Evolutionary conservation across 2,329 filamentous ascomycete genomes (phyloP).

Genomic region (Ceratocystis lukuohia): DNA sequence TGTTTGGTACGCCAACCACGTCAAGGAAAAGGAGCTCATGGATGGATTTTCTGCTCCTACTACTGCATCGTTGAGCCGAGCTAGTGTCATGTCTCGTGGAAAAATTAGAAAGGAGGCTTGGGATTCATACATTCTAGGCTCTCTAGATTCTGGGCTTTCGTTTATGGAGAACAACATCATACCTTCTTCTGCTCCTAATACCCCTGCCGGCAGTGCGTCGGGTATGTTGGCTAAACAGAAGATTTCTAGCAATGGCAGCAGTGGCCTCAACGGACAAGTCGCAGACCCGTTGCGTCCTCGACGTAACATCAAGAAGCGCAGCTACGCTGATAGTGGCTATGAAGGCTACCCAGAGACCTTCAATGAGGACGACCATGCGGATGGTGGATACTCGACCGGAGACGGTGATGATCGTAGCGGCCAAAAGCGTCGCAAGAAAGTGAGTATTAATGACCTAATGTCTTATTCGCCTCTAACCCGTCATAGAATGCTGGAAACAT

Average conservation of each 20-base stretch:
- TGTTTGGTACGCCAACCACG: conserved; percentile 42
- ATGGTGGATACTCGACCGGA: conserved; percentile 55
- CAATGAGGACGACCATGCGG: conserved; percentile 51
- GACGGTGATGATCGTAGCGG: conserved; percentile 49
- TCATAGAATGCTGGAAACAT: conserved; percentile 35
- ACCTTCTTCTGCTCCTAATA: conserved; percentile 12
- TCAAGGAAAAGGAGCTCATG: conserved; percentile 41
- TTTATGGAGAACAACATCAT: conserved; percentile 10
- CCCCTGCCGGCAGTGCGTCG: conserved; percentile 11
- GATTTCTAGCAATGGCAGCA: not conserved
- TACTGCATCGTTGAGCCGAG: conserved; percentile 34
- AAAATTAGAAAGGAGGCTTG: conserved; percentile 21
- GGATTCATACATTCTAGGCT: conserved; percentile 21
- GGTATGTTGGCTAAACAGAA: conserved; percentile 1
- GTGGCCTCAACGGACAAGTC: conserved; percentile 5
- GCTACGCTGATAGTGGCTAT: conserved; percentile 61
- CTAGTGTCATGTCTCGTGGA: conserved; percentile 45
- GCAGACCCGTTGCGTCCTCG: conserved; percentile 44
- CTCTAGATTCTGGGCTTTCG: conserved; percentile 9
- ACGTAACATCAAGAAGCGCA: conserved; percentile 56
- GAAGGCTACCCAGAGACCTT: conserved; percentile 63
- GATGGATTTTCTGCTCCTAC: conserved; percentile 38
- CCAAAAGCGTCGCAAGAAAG: conserved; percentile 54
- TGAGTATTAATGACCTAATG: conserved; percentile 26
- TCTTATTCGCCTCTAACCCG: conserved; percentile 30